Conservation (phyloP, 2,329 filamentous ascomycete genomes). For the Aureobasidium sp. region DNA sequence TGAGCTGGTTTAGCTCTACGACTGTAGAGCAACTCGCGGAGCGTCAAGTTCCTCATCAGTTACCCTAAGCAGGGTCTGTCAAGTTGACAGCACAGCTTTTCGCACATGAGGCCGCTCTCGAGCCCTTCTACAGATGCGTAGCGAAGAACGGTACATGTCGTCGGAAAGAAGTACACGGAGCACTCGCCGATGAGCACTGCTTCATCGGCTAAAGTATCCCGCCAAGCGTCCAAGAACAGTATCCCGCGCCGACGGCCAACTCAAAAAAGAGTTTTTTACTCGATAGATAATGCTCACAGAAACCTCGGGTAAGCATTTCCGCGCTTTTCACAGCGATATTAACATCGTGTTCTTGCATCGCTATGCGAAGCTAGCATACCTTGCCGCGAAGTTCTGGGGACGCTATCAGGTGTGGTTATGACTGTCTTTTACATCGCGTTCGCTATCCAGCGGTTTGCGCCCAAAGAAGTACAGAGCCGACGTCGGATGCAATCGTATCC, state of each 20-base stretch:
- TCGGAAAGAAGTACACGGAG: too few relatives aligned
- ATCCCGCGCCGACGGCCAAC: not conserved
- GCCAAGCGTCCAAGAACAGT: not conserved
- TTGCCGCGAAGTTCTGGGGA: not conserved
- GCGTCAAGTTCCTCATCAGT: too few relatives aligned
- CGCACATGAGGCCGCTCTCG: too few relatives aligned
- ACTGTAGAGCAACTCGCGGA: too few relatives aligned
- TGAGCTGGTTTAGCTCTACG: too few relatives aligned
- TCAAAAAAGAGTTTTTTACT: not conserved
- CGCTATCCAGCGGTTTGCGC: not conserved
- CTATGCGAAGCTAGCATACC: not conserved
- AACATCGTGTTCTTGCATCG: not conserved
- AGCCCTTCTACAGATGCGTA: too few relatives aligned
- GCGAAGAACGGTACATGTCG: too few relatives aligned
- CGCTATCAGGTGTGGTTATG: conserved; percentile 10
- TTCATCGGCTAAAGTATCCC: not conserved
- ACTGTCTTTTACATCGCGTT: not conserved
- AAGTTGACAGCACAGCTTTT: too few relatives aligned
- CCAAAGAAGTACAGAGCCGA: not conserved
- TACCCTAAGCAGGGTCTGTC: too few relatives aligned
- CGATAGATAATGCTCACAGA: not conserved
- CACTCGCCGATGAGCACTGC: too few relatives aligned
- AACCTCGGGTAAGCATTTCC: not conserved
- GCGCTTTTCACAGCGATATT: not conserved
- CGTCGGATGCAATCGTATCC: not conserved